Evolutionary conservation across 495 filamentous ascomycete genomes (phyloP), one percentile per base, ranked within the genome.

Genomic region (Oleoguttula mirabilis): DNA sequence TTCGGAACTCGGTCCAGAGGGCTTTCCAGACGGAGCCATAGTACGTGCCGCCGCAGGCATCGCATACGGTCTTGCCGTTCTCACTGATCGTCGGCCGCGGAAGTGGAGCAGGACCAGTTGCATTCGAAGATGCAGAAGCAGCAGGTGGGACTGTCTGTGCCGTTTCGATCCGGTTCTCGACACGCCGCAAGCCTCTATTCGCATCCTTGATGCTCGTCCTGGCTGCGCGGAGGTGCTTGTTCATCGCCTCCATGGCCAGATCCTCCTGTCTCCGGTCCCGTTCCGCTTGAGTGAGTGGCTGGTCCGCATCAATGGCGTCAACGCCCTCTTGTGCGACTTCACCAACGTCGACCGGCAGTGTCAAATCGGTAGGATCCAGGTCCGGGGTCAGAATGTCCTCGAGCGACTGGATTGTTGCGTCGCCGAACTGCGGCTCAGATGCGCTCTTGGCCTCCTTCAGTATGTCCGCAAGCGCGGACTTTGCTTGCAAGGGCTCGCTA

Each of bases 371-470:
- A 17, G 47, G 32, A 3, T 58, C 55, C 23, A 23, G 28, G 21
- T 27, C 10, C 0, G 54, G 47, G 11, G 45, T 56, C 25, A 79
- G 56, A 10, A 81, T 60, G 15, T 69, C 65, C 47, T 79, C 69
- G 2, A 81, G 66, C 20, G 75, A 80, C 36, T 76, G 66, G 32
- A 82, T 70, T 0, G 75, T 80, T 37, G 73, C 70, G 23, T 80
- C 74, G 20, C 75, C 73, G 10, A 71, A 55, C 48, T 53, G 33
- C 11, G 8, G 3, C 2, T 41, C 30, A 6, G 20, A 14, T 66
- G 59, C 24, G 64, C 65, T 22, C 28, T 27, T 32, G 21, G 64
- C 63, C 39, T 75, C 67, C 37, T 71, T 65, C 21, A 80, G 57
- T 23, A 79, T 67, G 4, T 68, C 67, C 47, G 68, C 54, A 3